Base-by-base conservation (phyloP, 2,329 filamentous ascomycete genomes). In the Penicillium nordicum region DNA sequence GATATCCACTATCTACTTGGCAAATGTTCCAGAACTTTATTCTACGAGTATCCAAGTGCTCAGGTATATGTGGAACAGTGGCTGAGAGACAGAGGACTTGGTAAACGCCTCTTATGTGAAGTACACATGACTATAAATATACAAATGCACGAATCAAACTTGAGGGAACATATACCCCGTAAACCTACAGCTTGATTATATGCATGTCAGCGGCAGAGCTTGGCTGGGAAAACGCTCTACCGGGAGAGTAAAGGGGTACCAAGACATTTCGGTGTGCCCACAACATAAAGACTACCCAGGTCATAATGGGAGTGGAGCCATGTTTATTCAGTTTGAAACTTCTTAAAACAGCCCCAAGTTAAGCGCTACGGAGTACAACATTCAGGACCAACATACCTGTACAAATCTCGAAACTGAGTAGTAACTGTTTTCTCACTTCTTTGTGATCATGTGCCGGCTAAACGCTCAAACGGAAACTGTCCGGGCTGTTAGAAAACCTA, bases 161-260 rank as follows among this genome's bases (percentile, higher is more conserved):
- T 5, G n/a, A n/a, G 16, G 18, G n/a, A 37, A n/a, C 14, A 45
- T 40, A 0, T n/a, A 21, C 30, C 43, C 29, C n/a, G 1, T 18
- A 21, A 18, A 41, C 6, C 18, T 32, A 9, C 9, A 23, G 14
- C 6, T 43, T 23, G 21, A 32, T 34, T 41, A 14, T 5, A 6
- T 18, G 18, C 21, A 21, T 21, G 25, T 53, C 42, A 47, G 32
- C 5, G 27, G n/a, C 27, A 53, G 18, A 47, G 1, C 11, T 18
- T 44, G 50, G 18, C 16, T 25, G 43, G 50, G 14, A 41, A 53
- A 53, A 40, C 43, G 36, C 43, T 53, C 25, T 48, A 6, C 50
- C 50, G 44, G 50, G 9, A 32, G 27, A 48, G 41, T 32, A n/a
- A 27, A 29, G 5, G 23, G 34, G 27, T n/a, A 43, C 49, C 23